Evolutionary conservation across 352 stramenopile genomes (phyloP).

Genomic region (Globisporangium cederbergense): DNA sequence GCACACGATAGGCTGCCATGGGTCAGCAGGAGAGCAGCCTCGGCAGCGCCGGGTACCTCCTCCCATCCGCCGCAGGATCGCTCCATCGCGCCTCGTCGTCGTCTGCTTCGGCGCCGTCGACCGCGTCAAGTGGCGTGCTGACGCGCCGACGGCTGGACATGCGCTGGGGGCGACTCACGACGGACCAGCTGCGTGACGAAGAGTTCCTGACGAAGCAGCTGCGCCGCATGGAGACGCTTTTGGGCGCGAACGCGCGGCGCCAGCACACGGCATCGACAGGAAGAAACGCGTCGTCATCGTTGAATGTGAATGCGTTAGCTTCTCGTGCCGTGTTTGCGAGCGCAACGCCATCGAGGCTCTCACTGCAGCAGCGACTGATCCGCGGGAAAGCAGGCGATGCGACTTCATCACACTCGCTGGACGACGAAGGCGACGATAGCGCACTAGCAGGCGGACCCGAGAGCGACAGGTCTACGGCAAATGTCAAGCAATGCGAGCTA

Average conservation of each 20-base stretch:
- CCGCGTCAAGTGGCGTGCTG: neutral
- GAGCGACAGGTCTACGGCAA: constrained; percentile 13
- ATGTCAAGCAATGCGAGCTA: neutral
- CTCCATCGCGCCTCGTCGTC: neutral
- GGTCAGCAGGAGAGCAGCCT: constrained; percentile 16
- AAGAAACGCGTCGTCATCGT: neutral
- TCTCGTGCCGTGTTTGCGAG: constrained; percentile 16
- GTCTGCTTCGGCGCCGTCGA: neutral
- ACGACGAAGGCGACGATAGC: constrained; percentile 21
- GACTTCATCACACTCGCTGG: constrained; percentile 10
- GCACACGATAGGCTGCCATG: neutral
- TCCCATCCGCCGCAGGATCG: neutral
- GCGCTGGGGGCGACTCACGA: constrained; percentile 60
- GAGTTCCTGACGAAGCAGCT: constrained; percentile 70
- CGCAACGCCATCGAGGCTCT: constrained; percentile 2
- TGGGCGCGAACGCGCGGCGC: constrained; percentile 21
- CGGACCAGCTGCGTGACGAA: constrained; percentile 61
- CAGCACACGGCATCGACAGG: constrained; percentile 10
- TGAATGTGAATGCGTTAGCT: neutral
- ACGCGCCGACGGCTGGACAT: constrained; percentile 37
- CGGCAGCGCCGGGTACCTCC: constrained; percentile 7
- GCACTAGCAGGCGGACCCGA: neutral
- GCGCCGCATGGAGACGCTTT: constrained; percentile 47
- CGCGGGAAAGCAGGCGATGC: constrained; percentile 15
- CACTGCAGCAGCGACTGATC: constrained; percentile 17